These are phyloP conservation scores for Podila epicladia DNA, from an alignment of 192 early-diverging fungal species.

Conservation along the genomic window DNA sequence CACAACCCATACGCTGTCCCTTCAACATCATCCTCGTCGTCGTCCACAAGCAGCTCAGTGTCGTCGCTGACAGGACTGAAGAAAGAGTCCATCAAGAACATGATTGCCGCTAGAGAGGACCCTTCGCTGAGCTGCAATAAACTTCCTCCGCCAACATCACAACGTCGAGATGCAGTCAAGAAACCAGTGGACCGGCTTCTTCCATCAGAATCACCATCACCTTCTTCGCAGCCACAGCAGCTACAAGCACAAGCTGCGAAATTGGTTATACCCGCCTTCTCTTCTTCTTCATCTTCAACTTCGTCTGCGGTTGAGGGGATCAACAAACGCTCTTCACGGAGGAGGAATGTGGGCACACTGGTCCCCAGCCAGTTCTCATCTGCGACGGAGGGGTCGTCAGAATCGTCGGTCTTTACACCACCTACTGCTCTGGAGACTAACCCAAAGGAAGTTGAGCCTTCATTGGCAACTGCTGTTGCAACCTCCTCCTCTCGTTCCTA, in stretches of 20 bases:
- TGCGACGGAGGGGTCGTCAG: neutral
- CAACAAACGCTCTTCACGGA: neutral
- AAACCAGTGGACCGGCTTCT: constrained; percentile 1
- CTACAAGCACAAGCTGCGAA: no score
- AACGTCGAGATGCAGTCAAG: constrained; percentile 23
- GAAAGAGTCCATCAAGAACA: constrained; percentile 29
- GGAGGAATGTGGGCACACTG: neutral
- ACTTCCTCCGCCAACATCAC: constrained; percentile 28
- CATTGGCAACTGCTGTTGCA: no score
- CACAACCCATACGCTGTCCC: constrained; percentile 21
- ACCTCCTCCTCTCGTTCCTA: no score
- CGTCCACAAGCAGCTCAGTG: neutral
- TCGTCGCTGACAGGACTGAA: neutral
- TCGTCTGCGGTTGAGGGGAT: neutral
- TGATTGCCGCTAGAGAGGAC: constrained; percentile 45
- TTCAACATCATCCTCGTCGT: constrained; percentile 10
- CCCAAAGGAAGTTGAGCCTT: neutral
- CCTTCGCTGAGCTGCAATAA: constrained; percentile 43
- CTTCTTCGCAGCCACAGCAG: neutral
- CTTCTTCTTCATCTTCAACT: neutral
- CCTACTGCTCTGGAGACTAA: neutral
- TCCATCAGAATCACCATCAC: constrained; percentile 5
- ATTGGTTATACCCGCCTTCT: no score
- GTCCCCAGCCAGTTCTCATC: constrained; percentile 2
- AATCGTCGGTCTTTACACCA: neutral